Percentiles rank a stretch among this genome's conserved stretches.
These are phyloP conservation scores for Knoxia roxburghii DNA, from an alignment of 257 asterid species.

Conservation along the genomic window DNA sequence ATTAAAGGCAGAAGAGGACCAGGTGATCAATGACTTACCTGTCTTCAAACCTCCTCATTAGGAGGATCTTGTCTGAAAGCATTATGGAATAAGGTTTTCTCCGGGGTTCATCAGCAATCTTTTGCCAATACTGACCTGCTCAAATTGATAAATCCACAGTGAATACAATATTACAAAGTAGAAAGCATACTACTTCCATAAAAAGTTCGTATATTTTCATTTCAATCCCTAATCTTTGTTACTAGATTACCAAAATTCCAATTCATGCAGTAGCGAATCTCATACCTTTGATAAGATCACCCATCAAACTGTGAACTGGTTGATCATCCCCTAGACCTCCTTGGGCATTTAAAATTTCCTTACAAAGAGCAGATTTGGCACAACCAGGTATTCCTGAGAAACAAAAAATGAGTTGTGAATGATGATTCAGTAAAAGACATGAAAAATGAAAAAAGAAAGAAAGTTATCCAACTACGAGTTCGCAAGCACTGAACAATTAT, in stretches of 20 bases:
- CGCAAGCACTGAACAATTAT: neutral
- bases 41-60: constrained; percentile 89
- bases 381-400: constrained; percentile 93
- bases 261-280: constrained; percentile 4
- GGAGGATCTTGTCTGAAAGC: constrained; percentile 99
- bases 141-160: constrained; percentile 6
- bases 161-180: neutral
- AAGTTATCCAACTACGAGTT: neutral
- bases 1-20: neutral
- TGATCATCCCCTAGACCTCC: constrained; percentile 88
- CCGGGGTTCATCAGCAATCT: constrained; percentile 69
- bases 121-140: constrained; percentile 79
- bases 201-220: neutral
- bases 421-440: constrained; percentile 20
- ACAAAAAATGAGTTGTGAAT: constrained; percentile 16
- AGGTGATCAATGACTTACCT: constrained; percentile 34
- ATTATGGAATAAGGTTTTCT: constrained; percentile 76
- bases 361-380: constrained; percentile 96
- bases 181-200: neutral
- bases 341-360: constrained; percentile 60
- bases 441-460: neutral
- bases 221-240: neutral
- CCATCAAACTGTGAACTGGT: constrained; percentile 85
- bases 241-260: neutral
- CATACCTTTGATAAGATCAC: constrained; percentile 92